These are phyloP conservation scores for Triticum timopheevii DNA, from an alignment of 176 grass and related monocot genomes.

Conservation along the genomic window DNA sequence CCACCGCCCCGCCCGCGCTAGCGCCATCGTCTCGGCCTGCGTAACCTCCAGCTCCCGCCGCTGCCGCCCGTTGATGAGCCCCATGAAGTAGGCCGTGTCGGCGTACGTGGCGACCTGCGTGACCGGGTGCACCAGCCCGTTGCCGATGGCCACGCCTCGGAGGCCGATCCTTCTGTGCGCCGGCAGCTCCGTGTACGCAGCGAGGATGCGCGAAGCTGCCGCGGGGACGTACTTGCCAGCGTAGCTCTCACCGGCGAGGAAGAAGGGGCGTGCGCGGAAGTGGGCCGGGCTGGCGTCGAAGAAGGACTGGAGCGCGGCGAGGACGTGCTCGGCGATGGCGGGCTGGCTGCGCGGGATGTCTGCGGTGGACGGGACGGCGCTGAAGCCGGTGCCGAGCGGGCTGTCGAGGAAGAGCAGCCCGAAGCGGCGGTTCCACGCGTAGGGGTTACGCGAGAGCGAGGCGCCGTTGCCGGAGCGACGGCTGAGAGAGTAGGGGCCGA, in stretches of 20 bases:
- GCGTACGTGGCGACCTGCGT: slow-evolving; percentile 53
- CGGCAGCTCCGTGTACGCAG: not conserved
- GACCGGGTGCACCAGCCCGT: slow-evolving; percentile 54
- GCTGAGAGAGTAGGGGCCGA: slow-evolving; percentile 49
- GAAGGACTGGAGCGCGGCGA: slow-evolving; percentile 37
- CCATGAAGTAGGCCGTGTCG: slow-evolving; percentile 45
- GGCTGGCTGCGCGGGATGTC: slow-evolving; percentile 42
- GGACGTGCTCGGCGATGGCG: slow-evolving; percentile 35
- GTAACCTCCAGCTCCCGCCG: slow-evolving; percentile 25
- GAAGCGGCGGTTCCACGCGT: slow-evolving; percentile 52
- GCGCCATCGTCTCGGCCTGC: slow-evolving; percentile 7
- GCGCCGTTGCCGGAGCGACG: slow-evolving; percentile 9
- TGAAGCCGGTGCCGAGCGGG: slow-evolving; percentile 62
- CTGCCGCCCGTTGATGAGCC: slow-evolving; percentile 41
- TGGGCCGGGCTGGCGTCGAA: not conserved
- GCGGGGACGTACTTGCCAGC: slow-evolving; percentile 54
- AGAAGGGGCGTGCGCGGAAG: slow-evolving; percentile 40
- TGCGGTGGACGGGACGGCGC: not conserved
- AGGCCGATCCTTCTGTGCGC: not conserved
- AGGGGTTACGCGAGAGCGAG: slow-evolving; percentile 33
- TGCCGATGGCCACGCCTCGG: slow-evolving; percentile 46
- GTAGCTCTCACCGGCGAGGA: slow-evolving; percentile 62
- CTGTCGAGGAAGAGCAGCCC: slow-evolving; percentile 65
- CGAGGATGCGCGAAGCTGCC: slow-evolving; percentile 21
- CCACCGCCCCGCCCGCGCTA: slow-evolving; percentile 21